Evolutionary conservation across 2,329 filamentous ascomycete genomes (phyloP).

Genomic region (Rutstroemia sp.): DNA sequence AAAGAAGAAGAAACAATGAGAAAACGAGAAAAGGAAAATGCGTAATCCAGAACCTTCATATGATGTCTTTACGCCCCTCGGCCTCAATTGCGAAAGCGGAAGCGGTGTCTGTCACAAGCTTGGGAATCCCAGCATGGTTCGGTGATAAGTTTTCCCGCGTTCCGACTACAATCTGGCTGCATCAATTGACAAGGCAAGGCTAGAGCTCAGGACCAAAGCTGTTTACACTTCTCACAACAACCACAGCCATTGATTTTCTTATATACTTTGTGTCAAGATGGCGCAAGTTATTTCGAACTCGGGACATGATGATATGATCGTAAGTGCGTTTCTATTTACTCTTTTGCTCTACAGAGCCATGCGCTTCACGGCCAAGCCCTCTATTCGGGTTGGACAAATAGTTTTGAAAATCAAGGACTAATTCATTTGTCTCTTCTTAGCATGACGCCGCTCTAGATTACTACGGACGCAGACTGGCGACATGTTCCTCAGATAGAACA

Average conservation of each 20-base stretch:
- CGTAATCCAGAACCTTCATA: no score
- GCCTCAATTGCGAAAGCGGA: no score
- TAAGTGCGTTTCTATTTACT: slow-evolving; percentile 37
- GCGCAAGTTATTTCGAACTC: slow-evolving; percentile 77
- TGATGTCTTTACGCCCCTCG: no score
- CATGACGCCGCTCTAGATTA: slow-evolving; percentile 98
- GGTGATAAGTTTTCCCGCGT: not conserved
- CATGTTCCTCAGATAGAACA: slow-evolving; percentile 95
- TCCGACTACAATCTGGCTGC: slow-evolving; percentile 6
- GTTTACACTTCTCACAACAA: not conserved
- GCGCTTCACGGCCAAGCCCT: not conserved
- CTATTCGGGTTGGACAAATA: not conserved
- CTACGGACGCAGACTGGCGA: slow-evolving; percentile 92
- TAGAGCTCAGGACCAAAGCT: not conserved
- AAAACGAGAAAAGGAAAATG: not conserved
- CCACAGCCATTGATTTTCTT: slow-evolving; percentile 2
- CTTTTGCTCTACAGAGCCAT: not conserved
- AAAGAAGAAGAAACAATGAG: no score
- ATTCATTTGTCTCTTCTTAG: slow-evolving; percentile 38
- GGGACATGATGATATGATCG: slow-evolving; percentile 99
- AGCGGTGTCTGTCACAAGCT: no score
- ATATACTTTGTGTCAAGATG: slow-evolving; percentile 33
- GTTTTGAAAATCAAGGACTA: not conserved
- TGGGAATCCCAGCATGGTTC: not conserved
- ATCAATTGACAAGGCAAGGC: not conserved